Evolutionary conservation across 176 grass and related monocot species (phyloP).

Genomic region (Rhipidocladum racemiflorum): DNA sequence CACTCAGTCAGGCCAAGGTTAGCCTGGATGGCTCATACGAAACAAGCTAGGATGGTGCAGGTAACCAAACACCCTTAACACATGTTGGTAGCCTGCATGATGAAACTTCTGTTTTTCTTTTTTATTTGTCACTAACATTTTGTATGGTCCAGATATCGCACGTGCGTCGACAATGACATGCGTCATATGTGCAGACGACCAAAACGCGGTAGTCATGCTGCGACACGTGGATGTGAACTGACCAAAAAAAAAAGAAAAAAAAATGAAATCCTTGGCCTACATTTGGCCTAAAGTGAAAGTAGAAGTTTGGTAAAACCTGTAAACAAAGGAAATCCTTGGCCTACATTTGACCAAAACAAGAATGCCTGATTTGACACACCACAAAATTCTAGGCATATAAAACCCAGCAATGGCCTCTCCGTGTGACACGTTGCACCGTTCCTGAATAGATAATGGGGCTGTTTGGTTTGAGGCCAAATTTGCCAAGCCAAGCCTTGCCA

Average conservation of each 20-base stretch:
- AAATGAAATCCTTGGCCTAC: background rate
- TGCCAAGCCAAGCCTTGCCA: too few relatives aligned
- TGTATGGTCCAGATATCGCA: background rate
- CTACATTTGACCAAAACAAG: too few relatives aligned
- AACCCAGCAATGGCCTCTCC: background rate
- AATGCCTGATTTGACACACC: too few relatives aligned
- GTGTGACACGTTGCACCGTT: background rate
- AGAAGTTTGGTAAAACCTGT: background rate
- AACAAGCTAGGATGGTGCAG: too few relatives aligned
- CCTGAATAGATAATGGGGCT: too few relatives aligned
- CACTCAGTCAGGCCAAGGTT: too few relatives aligned
- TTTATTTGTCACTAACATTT: background rate
- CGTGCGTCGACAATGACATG: background rate
- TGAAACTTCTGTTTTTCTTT: background rate
- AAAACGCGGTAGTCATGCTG: background rate
- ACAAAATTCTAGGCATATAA: background rate
- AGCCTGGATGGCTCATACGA: too few relatives aligned
- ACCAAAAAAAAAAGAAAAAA: background rate
- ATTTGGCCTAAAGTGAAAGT: background rate
- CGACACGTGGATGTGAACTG: background rate
- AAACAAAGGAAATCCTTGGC: too few relatives aligned
- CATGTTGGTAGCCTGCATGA: background rate
- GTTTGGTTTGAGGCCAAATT: too few relatives aligned
- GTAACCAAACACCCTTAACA: too few relatives aligned
- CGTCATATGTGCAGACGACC: background rate